These are phyloP conservation scores for Boletus speciosus DNA, from an alignment of 768 basidiomycete species.

Conservation along the genomic window DNA sequence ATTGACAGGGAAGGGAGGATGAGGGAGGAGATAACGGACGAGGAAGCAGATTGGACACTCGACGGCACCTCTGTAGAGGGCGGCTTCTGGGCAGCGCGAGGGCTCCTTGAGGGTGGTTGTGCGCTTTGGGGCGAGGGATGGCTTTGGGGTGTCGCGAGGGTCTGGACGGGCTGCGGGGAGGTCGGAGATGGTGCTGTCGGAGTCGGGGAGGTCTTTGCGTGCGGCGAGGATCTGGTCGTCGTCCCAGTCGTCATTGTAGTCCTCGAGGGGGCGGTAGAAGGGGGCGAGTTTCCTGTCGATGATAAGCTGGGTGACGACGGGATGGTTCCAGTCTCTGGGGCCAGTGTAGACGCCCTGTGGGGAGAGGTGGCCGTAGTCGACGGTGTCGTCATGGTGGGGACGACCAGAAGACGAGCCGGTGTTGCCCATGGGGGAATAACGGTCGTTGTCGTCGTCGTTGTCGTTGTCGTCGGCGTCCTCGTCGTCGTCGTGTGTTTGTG, in stretches of 20 bases:
- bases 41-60: conserved; percentile 99
- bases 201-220: conserved; percentile 62
- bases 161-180: conserved; percentile 33
- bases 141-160: conserved; percentile 20
- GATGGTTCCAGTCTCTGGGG: conserved; percentile 84
- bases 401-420: conserved; percentile 72
- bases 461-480: conserved; percentile 5
- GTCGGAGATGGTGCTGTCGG: conserved; percentile 44
- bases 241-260: conserved; percentile 86
- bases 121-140: conserved; percentile 46
- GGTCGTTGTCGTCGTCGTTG: background rate
- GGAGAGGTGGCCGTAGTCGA: conserved; percentile 76
- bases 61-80: conserved; percentile 76
- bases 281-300: conserved; percentile 86
- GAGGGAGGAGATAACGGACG: conserved; percentile 47
- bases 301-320: conserved; percentile 84
- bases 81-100: conserved; percentile 63
- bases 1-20: conserved; percentile 3
- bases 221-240: conserved; percentile 83
- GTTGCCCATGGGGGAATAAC: conserved; percentile 64
- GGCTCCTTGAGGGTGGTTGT: conserved; percentile 60
- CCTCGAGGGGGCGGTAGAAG: conserved; percentile 94
- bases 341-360: conserved; percentile 89
- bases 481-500: conserved; percentile 15
- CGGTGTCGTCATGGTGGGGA: conserved; percentile 73